Percentiles rank a stretch among this genome's conserved stretches.
Conservation (phyloP, 129 eudicot species). For the Centaurea solstitialis region DNA sequence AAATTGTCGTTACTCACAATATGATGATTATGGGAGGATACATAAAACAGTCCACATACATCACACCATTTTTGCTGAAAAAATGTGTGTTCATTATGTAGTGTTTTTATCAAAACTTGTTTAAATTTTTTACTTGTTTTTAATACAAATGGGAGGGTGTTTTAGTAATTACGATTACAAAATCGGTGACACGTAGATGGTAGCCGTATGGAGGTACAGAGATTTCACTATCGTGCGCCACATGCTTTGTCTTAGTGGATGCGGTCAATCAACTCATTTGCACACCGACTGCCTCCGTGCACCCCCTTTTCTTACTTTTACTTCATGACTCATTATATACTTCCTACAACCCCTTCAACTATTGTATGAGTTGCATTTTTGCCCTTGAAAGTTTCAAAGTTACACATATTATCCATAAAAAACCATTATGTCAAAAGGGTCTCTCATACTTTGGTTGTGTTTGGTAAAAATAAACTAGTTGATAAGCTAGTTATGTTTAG, state of each 20-base stretch:
- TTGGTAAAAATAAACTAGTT: no score
- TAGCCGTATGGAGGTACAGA: neutral
- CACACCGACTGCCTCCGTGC: neutral
- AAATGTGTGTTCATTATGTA: no score
- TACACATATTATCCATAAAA: neutral
- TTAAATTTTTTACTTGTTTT: no score
- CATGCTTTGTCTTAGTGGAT: neutral
- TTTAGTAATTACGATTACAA: neutral
- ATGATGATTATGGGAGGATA: no score
- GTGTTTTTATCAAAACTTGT: no score
- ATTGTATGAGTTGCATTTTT: neutral
- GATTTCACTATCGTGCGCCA: conserved; percentile 1
- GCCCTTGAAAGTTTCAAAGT: neutral
- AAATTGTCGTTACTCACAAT: no score
- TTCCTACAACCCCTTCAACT: neutral
- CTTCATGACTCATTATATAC: no score
- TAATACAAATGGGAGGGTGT: neutral
- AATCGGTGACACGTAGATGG: conserved; percentile 11
- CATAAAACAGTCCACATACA: no score
- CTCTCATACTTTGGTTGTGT: neutral
- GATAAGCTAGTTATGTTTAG: no score
- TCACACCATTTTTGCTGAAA: no score
- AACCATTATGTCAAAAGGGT: neutral
- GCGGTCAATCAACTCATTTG: neutral
- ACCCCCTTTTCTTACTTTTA: neutral